A percentile compares a stretch with the other conserved stretches of the same genome.
These are phyloP conservation scores for Rubia peregrina DNA, from an alignment of 305 asterid species.

Conservation along the genomic window DNA sequence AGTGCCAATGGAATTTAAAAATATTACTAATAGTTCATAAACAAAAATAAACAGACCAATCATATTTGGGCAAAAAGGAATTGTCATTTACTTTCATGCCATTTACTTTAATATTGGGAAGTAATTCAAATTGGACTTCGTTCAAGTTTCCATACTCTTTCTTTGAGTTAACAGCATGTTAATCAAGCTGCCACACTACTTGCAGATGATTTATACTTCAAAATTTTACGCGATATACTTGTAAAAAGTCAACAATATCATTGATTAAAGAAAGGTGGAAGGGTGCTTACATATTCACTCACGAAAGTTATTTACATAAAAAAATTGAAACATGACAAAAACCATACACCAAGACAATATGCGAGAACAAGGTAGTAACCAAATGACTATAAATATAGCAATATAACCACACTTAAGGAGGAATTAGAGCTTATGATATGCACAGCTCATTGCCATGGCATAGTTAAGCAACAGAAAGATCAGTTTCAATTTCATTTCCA, in stretches of 20 bases:
- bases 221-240: neutral
- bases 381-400: neutral
- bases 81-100: too few relatives aligned
- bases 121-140: neutral
- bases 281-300: too few relatives aligned
- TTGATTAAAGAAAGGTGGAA: neutral
- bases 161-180: neutral
- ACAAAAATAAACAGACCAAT: neutral
- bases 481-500: neutral
- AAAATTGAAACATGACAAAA: neutral
- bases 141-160: neutral
- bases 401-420: neutral
- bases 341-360: neutral
- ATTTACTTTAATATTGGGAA: neutral
- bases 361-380: neutral
- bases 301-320: neutral
- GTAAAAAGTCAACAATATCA: neutral
- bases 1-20: conserved; percentile 11
- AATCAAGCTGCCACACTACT: too few relatives aligned
- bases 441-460: neutral
- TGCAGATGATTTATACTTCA: neutral
- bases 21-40: neutral
- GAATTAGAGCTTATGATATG: neutral
- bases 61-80: too few relatives aligned
- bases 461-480: neutral